Base-by-base conservation (phyloP, 2,329 filamentous ascomycete species). In the Clarireedia homoeocarpa region DNA sequence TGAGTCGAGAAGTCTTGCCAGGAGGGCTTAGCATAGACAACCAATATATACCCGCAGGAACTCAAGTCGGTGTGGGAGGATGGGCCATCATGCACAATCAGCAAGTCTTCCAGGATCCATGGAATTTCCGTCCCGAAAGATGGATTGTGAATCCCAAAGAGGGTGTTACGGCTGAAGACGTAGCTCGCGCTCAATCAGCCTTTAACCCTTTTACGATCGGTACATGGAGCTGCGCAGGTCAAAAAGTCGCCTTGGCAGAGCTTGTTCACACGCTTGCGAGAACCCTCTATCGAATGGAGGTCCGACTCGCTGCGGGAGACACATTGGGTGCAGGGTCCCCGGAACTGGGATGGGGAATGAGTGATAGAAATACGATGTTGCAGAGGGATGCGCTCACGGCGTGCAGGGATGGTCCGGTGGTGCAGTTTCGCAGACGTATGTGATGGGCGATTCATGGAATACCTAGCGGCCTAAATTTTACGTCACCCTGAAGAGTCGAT, bases 311-410 rank as follows among this genome's bases (percentile, higher is more conserved):
- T 50, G 54, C 57, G 42, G 61, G 58, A 45, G 61, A 38, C 9
- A 80, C 81, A 59, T 75, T 77, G 2, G 78, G 76, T 10, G 77
- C 81, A 71, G 79, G 80, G 6, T 70, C 71, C 40, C 62, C 67
- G 4, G 72, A 72, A 27, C 67, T 74, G 5, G 78, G 52, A 27
- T 48, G 48, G 48, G 36, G 48, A 20, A 42, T 15, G 20, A 51
- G 48, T 4, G 20, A 26, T 26, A 42, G 23, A 12, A 40, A 51
- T 10, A 23, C 30, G 10, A 42, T 51, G 4, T 14, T 42, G 38
- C 6, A 42, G 6, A 26, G 30, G n/a, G 48, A 51, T 51, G 38
- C 20, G 12, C 42, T 20, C 27, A 26, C 42, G 27, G 20, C 24
- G 23, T 5, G 15, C 3, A 42, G 36, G 24, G n/a, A 40, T 51